A percentile compares a stretch with the other conserved stretches of the same genome.
phyloP scores from a whole-genome alignment of 768 basidiomycete genomes.

The Lepiota venenata region DNA sequence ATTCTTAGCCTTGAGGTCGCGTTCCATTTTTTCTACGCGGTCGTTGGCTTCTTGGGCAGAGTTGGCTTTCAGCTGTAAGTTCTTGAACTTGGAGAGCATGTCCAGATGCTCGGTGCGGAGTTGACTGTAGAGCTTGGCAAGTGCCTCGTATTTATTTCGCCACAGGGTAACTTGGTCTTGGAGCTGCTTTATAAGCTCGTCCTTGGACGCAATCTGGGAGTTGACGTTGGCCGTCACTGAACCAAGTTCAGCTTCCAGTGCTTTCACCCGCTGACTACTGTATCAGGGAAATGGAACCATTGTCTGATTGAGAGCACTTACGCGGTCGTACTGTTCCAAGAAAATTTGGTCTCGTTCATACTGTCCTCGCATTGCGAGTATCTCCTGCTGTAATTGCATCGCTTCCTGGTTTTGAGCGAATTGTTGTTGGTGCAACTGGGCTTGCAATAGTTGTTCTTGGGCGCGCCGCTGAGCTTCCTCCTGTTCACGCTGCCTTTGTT shows the following conservation, averaged over 20 bases:
- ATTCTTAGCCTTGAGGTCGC: conserved; percentile 98
- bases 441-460: conserved; percentile 86
- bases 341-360: conserved; percentile 98
- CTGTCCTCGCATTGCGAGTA: conserved; percentile 92
- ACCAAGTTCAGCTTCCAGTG: conserved; percentile 84
- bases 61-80: conserved; percentile 95
- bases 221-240: conserved; percentile 73
- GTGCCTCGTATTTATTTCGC: conserved; percentile 98
- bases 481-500: conserved; percentile 83
- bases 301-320: conserved; percentile 34
- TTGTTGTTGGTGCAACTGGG: conserved; percentile 77
- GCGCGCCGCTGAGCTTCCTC: conserved; percentile 85
- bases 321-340: conserved; percentile 95
- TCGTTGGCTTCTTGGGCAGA: conserved; percentile 98
- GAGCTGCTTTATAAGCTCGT: conserved; percentile 91
- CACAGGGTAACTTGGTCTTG: conserved; percentile 96
- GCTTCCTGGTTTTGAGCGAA: conserved; percentile 69
- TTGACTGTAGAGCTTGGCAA: conserved; percentile 98
- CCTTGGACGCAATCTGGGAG: conserved; percentile 87
- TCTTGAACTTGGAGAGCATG: conserved; percentile 95
- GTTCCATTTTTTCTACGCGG: conserved; percentile 98
- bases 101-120: conserved; percentile 96
- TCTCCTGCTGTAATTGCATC: conserved; percentile 83
- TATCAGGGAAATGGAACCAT: conserved; percentile 7
- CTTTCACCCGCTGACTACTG: conserved; percentile 79